Percentiles rank a stretch among this genome's conserved stretches.
These are phyloP conservation scores for Aspergillus glaucus DNA, from an alignment of 2,329 filamentous ascomycete genomes.

Conservation along the genomic window DNA sequence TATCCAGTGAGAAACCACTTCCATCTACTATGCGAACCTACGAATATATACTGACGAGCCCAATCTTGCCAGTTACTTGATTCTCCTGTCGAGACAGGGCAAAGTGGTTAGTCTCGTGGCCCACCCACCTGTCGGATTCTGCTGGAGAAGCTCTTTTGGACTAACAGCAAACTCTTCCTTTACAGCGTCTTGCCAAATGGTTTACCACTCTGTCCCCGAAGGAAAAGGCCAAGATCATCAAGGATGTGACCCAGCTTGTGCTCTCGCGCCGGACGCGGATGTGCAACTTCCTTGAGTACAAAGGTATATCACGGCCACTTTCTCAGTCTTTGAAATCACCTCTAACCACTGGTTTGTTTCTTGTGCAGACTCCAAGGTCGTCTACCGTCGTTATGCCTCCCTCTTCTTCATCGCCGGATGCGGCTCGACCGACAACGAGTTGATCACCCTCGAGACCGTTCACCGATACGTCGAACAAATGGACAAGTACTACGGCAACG, in stretches of 20 bases:
- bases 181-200: constrained; percentile 95
- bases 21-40: background rate
- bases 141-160: constrained; percentile 12
- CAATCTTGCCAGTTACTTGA: constrained; percentile 69
- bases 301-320: constrained; percentile 56
- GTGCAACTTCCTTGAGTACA: constrained; percentile 99
- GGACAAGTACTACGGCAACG: constrained; percentile 99
- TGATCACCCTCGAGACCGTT: constrained; percentile 97
- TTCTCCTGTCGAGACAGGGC: constrained; percentile 94
- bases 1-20: constrained; percentile 23
- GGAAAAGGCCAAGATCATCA: constrained; percentile 99
- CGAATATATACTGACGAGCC: constrained; percentile 12
- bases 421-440: constrained; percentile 93
- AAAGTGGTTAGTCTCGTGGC: constrained; percentile 75
- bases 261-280: constrained; percentile 93
- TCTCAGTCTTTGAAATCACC: constrained; percentile 1
- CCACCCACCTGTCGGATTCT: constrained; percentile 30
- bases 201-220: constrained; percentile 96
- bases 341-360: constrained; percentile 1
- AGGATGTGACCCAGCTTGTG: constrained; percentile 96
- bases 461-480: constrained; percentile 99
- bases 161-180: constrained; percentile 22
- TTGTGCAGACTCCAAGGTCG: constrained; percentile 82
- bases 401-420: constrained; percentile 99
- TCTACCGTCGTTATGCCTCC: constrained; percentile 96